phyloP scores from a whole-genome alignment of 148 eudicot genomes.

The Bassia scoparia region DNA sequence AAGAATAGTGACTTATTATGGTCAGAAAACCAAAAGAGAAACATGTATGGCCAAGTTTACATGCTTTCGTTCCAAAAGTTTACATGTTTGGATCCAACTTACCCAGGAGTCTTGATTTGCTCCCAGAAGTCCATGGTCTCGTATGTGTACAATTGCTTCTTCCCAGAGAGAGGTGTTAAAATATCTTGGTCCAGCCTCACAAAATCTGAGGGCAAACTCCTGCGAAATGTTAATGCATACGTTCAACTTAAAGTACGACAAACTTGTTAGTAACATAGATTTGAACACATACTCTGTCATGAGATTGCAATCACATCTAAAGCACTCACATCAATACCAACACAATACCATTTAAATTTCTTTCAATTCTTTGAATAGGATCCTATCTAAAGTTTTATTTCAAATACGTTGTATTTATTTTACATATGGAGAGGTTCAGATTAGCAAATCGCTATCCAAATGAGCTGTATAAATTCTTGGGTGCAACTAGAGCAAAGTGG shows the following conservation, averaged over 20 bases:
- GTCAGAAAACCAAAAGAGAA: neutral
- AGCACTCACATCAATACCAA: no score
- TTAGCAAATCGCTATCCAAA: no score
- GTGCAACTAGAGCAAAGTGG: no score
- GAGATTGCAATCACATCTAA: no score
- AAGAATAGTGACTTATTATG: slow-evolving; percentile 1
- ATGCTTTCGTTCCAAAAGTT: no score
- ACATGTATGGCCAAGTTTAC: no score
- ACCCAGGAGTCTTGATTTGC: slow-evolving; percentile 96
- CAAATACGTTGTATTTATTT: no score
- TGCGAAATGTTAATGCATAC: slow-evolving; percentile 28
- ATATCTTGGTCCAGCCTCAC: slow-evolving; percentile 95
- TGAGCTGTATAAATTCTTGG: no score
- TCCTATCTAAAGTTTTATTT: no score
- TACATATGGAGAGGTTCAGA: no score
- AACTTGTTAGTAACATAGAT: neutral
- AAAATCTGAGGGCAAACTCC: slow-evolving; percentile 80
- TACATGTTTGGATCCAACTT: slow-evolving; percentile 24
- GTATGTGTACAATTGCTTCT: slow-evolving; percentile 70
- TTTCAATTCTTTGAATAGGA: no score
- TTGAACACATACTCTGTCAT: neutral
- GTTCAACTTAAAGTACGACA: slow-evolving; percentile 29
- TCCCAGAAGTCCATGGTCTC: slow-evolving; percentile 92
- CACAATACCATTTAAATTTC: no score
- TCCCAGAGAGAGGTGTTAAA: slow-evolving; percentile 84